phyloP scores from a whole-genome alignment of 108 stramenopile species.

The Nitzschia sp. region DNA sequence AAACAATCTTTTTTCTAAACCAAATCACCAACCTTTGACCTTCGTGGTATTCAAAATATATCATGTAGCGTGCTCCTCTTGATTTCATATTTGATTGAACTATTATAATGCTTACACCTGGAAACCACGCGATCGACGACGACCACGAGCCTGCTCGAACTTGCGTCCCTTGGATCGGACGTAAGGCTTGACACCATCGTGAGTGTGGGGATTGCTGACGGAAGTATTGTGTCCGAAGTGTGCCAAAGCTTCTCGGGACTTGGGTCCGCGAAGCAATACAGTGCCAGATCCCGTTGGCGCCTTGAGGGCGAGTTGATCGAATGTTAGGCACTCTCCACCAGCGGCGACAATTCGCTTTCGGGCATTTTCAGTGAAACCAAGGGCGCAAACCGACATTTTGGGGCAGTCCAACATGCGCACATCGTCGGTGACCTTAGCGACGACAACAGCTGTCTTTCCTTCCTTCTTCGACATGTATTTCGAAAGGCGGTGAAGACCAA shows the following conservation, averaged over 20 bases:
- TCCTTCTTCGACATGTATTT: slow-evolving; percentile 98
- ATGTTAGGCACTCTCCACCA: slow-evolving; percentile 98
- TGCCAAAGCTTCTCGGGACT: slow-evolving; percentile 92
- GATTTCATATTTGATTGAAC: no score
- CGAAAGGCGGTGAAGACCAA: slow-evolving; percentile 90
- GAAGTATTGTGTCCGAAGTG: slow-evolving; percentile 96
- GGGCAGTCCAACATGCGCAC: slow-evolving; percentile 96
- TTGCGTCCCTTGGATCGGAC: slow-evolving; percentile 99
- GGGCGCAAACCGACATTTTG: slow-evolving; percentile 93
- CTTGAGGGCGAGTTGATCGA: slow-evolving; percentile 98
- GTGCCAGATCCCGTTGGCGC: slow-evolving; percentile 96
- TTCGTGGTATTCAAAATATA: no score
- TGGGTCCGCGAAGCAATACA: slow-evolving; percentile 98
- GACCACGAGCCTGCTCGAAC: slow-evolving; percentile 99
- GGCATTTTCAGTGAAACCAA: slow-evolving; percentile 97
- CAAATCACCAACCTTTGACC: no score
- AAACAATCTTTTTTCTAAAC: no score
- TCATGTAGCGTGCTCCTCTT: no score
- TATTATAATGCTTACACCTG: slow-evolving; percentile 84
- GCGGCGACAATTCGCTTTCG: slow-evolving; percentile 97
- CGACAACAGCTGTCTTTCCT: slow-evolving; percentile 95
- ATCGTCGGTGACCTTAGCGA: slow-evolving; percentile 99
- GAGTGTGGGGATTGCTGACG: slow-evolving; percentile 90
- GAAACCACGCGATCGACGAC: slow-evolving; percentile 96
- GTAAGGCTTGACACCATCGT: slow-evolving; percentile 97